phyloP scores from a whole-genome alignment of 257 asterid species.

The Cruciata laevipes region DNA sequence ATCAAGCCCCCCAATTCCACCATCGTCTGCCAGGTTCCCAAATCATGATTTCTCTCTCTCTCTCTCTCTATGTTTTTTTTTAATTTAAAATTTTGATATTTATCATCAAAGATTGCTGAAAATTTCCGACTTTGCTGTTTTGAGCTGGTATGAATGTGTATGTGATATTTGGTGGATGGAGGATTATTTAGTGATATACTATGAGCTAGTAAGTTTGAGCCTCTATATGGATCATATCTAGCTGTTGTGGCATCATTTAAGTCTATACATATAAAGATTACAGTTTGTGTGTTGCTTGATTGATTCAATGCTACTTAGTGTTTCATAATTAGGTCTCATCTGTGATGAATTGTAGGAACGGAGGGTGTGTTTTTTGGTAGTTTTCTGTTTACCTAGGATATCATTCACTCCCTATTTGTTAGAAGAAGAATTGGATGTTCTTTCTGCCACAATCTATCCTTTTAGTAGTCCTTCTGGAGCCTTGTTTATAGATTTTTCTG shows the following conservation, averaged over 20 bases:
- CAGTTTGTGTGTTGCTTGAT: neutral
- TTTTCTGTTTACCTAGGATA: too few relatives aligned
- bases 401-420: neutral
- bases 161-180: neutral
- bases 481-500: conserved; percentile 21
- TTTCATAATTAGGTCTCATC: neutral
- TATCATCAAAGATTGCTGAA: neutral
- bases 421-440: neutral
- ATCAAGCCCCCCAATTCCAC: conserved; percentile 21
- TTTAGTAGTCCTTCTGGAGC: conserved; percentile 28
- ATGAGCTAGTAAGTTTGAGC: neutral
- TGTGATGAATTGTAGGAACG: neutral
- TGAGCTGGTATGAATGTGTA: neutral
- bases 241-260: too few relatives aligned
- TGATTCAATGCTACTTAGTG: neutral
- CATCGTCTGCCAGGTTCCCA: conserved; percentile 38
- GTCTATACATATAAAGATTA: neutral
- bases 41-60: neutral
- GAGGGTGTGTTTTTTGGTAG: too few relatives aligned
- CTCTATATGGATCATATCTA: neutral
- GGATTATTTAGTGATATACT: too few relatives aligned
- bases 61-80: too few relatives aligned
- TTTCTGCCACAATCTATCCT: neutral
- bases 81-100: too few relatives aligned
- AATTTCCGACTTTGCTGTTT: neutral